A percentile compares a stretch with the other conserved stretches of the same genome.
Conservation (phyloP, 2,329 filamentous ascomycete species). For the Neonectria faginata region DNA sequence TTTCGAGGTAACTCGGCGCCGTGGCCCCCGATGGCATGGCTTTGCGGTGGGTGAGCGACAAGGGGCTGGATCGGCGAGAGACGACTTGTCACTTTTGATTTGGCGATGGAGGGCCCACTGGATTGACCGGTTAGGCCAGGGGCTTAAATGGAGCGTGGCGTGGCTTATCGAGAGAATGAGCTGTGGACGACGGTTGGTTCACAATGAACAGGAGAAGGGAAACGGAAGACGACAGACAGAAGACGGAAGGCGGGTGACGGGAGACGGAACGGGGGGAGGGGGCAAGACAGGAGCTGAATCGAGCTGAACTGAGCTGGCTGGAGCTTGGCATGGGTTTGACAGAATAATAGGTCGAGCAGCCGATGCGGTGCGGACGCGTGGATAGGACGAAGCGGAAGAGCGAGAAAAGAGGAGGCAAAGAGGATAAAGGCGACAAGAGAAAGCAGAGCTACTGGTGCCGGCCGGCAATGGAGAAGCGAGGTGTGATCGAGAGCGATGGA, state of each 20-base stretch:
- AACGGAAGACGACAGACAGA: background rate
- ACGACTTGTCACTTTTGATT: constrained; percentile 37
- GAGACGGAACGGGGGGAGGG: background rate
- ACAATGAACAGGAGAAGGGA: constrained; percentile 12
- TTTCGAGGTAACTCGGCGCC: constrained; percentile 19
- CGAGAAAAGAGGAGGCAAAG: constrained; percentile 14
- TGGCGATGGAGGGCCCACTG: constrained; percentile 35
- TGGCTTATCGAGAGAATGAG: constrained; percentile 22
- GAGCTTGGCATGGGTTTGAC: constrained; percentile 14
- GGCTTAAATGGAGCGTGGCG: constrained; percentile 22
- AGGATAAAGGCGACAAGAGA: constrained; percentile 10
- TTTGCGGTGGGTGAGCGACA: constrained; percentile 28
- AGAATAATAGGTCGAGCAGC: constrained; percentile 28
- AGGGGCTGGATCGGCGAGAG: constrained; percentile 38
- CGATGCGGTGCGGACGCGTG: constrained; percentile 14
- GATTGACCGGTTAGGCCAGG: constrained; percentile 28
- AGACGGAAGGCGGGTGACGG: constrained; percentile 8
- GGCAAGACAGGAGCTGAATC: constrained; percentile 9
- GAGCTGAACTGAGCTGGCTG: constrained; percentile 5
- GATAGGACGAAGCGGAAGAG: constrained; percentile 13
- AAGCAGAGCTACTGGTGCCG: constrained; percentile 22
- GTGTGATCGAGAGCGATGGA: constrained; percentile 16
- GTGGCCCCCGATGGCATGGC: constrained; percentile 19
- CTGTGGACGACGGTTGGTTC: constrained; percentile 22
- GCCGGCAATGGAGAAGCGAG: constrained; percentile 20